These are phyloP conservation scores for Bruguiera sexangula DNA, from an alignment of 345 rosid genomes.

Conservation along the genomic window DNA sequence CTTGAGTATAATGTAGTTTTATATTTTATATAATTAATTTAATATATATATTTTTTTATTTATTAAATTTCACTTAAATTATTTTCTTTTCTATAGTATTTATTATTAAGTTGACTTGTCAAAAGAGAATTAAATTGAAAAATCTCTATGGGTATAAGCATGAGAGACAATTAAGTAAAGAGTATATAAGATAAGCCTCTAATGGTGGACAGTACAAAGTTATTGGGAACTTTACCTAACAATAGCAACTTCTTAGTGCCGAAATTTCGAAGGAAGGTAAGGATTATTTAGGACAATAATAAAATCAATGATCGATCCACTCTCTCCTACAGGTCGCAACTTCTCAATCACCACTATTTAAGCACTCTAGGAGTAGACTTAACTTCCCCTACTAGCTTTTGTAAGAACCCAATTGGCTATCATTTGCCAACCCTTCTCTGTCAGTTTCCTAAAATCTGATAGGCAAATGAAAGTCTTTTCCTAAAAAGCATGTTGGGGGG, in stretches of 20 bases:
- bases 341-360: conserved; percentile 44
- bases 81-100: too few relatives aligned
- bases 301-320: neutral
- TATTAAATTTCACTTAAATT: too few relatives aligned
- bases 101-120: too few relatives aligned
- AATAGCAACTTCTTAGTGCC: conserved; percentile 14
- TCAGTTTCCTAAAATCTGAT: conserved; percentile 35
- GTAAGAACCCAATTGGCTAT: conserved; percentile 24
- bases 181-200: conserved; percentile 22
- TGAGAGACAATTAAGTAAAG: conserved; percentile 5
- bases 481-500: conserved; percentile 22
- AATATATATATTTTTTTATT: too few relatives aligned
- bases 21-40: too few relatives aligned
- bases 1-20: too few relatives aligned
- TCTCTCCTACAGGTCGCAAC: neutral
- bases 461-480: conserved; percentile 29
- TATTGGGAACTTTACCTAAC: conserved; percentile 24
- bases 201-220: conserved; percentile 12
- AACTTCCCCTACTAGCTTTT: conserved; percentile 36
- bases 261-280: conserved; percentile 9
- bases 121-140: neutral
- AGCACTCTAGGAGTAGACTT: conserved; percentile 20
- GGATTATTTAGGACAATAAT: conserved; percentile 21
- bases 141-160: neutral
- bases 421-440: conserved; percentile 15